Percentiles rank a stretch among this genome's conserved stretches.
Evolutionary conservation across 306 rosid species (phyloP).

Genomic region (Ziziphus jujuba): DNA sequence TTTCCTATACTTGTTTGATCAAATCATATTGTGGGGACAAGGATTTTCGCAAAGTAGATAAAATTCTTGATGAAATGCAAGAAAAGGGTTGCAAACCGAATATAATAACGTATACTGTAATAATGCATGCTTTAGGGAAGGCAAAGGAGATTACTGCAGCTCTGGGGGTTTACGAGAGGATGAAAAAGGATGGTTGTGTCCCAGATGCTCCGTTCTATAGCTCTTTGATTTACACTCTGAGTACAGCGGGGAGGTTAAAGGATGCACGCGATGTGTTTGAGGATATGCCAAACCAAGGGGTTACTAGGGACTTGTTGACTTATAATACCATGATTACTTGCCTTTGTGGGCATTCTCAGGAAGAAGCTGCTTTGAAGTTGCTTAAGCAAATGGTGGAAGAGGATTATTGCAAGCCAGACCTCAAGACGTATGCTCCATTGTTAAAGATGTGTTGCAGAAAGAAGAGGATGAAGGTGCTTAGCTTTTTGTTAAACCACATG

Average conservation of each 20-base stretch:
- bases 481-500: constrained; percentile 76
- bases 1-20: constrained; percentile 56
- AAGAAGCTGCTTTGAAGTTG: constrained; percentile 80
- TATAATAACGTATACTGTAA: constrained; percentile 60
- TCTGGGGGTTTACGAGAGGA: constrained; percentile 51
- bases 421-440: constrained; percentile 71
- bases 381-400: constrained; percentile 92
- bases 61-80: constrained; percentile 59
- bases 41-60: constrained; percentile 59
- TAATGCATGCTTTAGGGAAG: constrained; percentile 38
- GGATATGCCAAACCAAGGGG: constrained; percentile 71
- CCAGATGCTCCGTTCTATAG: constrained; percentile 56
- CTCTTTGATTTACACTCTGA: constrained; percentile 60
- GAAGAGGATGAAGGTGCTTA: constrained; percentile 84
- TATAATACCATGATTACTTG: constrained; percentile 60
- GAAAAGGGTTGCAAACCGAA: constrained; percentile 52
- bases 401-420: constrained; percentile 47
- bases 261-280: constrained; percentile 69
- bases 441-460: constrained; percentile 80
- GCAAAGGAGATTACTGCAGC: constrained; percentile 44
- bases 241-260: constrained; percentile 61
- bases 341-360: constrained; percentile 64
- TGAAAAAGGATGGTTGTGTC: constrained; percentile 58
- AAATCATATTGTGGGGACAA: constrained; percentile 55
- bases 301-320: constrained; percentile 41